Evolutionary conservation across 2,329 filamentous ascomycete genomes (phyloP), one percentile per base, ranked within the genome.

Genomic region (Ceratocystis albifundus): DNA sequence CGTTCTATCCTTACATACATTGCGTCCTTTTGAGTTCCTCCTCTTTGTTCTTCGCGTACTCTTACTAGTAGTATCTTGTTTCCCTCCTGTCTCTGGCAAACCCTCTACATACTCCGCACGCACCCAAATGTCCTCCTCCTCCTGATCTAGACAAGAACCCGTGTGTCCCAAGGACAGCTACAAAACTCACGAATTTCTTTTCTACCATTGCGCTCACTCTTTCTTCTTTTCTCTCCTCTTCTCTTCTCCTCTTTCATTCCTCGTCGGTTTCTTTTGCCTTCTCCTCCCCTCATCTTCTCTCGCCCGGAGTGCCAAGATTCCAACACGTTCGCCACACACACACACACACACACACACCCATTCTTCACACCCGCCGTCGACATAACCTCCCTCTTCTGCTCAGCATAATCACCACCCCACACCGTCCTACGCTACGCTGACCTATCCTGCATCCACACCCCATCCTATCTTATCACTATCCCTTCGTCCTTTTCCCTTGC

Each of bases 11-110:
- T 12, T 53, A 25, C 48, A 1, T 20, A 6, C n/a, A 10, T n/a
- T 48, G 32, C 10, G n/a, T 22, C 22, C n/a, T 22, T 50, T 25
- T 28, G 48, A 30, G 44, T 32, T 45, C 22, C 44, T 28, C 20
- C 32, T 62, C 59, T 62, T 62, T 25, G 28, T 50, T 63, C 44
- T 63, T 20, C 44, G 28, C 6, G 36, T 62, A 17, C 61, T 41
- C 17, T 45, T 46, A 36, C 22, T 4, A 45, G 32, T n/a, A 32
- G n/a, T 12, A 25, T 28, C 53, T 30, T 17, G 53, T 57, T 57
- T 30, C 53, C 15, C 53, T 57, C 25, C 25, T 59, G 28, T 36
- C 55, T 59, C 15, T 32, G 28, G 3, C 25, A 59, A 59, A 36
- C 48, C 48, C 8, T 53, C 48, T 8, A 20, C 55, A n/a, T n/a